Conservation (phyloP, 352 stramenopile species). For the Pelagophyceae sp. region DNA sequence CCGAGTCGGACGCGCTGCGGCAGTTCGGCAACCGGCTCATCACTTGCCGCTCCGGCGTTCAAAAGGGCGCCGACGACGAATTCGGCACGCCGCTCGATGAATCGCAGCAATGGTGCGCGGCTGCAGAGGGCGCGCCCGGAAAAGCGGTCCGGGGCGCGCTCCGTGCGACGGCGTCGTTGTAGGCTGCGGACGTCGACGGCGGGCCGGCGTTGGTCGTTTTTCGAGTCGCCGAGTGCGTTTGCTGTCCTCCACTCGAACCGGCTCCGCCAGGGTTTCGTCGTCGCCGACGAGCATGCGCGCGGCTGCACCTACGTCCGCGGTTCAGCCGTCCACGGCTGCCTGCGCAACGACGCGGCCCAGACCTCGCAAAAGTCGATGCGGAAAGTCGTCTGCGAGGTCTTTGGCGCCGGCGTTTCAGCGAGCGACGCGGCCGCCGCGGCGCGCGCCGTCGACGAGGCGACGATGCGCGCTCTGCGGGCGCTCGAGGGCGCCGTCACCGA, state of each 20-base stretch:
- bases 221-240: background rate
- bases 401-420: background rate
- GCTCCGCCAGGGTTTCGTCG: background rate
- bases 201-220: background rate
- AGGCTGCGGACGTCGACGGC: background rate
- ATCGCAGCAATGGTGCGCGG: background rate
- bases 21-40: too few species aligned
- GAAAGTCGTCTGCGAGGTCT: background rate
- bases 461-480: background rate
- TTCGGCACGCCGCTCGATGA: background rate
- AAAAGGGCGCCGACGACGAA: background rate
- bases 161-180: too few species aligned
- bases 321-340: background rate
- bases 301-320: background rate
- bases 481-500: background rate
- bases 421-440: background rate
- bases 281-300: slow-evolving; percentile 7
- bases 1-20: too few species aligned
- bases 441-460: background rate
- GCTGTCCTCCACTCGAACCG: background rate
- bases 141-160: background rate
- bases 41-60: too few species aligned
- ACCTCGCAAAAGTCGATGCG: too few species aligned
- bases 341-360: background rate
- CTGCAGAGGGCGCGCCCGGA: background rate